Evolutionary conservation across 129 eudicot species (phyloP), one percentile per base, ranked within the genome.

Genomic region (Flaveria brownii): DNA sequence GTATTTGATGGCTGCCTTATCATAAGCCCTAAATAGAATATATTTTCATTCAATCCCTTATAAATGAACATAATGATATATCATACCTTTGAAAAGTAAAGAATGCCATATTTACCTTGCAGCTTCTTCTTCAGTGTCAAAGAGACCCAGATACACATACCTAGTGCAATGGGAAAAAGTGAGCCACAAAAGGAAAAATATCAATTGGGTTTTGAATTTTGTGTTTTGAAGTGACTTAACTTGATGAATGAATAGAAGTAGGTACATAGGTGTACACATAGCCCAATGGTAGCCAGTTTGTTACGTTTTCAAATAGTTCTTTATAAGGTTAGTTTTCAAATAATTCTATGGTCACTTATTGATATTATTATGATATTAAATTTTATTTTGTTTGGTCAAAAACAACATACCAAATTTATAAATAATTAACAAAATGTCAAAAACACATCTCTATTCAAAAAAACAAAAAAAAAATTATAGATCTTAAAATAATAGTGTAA

Each of bases 111-210:
- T 85, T 47, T 54, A 95, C 99, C 92, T 95, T 77, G 99, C 99
- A 76, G 99, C 99, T 87, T 95, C 99, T 68, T 91, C 78, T 85
- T 95, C 99, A 28, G 97, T 89, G 84, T 95, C 97, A 81, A 95
- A 95, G 30, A 95, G 96, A 16, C 99, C 99, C 85, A 95, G 76
- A 84, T 95, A 95, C 14, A 95, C 99, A 80, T 91, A 95, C 96
- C 99, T 95, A 75, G 42, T 67, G 75, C 56, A 47, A 66, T 71
- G 49, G 20, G 57, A 64, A 26, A 66, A 73, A 15, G 43, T 46
- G 46, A 72, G 72, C 72, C 68, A 78, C 15, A 82, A 77, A 45
- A 64, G 71, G 67, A 81, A 75, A 76, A 28, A 14, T 68, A 59
- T 80, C 84, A 67, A 80, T 66, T 80, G 75, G 67, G 69, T 63